phyloP scores from a whole-genome alignment of 164 flowering plant species.

The Kalanchoe fedtschenkoi region DNA sequence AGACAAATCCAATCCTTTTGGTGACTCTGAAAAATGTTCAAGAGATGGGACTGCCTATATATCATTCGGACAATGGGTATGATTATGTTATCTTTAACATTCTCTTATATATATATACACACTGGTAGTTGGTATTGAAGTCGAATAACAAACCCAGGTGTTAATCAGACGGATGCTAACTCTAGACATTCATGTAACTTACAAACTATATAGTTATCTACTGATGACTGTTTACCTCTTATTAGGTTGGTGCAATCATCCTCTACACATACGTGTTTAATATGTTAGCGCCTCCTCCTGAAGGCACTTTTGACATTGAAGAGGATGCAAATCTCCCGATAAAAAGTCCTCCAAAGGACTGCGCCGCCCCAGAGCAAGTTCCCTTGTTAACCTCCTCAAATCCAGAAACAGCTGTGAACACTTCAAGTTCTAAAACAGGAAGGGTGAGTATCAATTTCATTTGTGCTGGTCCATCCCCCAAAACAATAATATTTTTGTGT shows the following conservation, averaged over 20 bases:
- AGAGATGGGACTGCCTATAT: conserved; percentile 89
- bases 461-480: background rate
- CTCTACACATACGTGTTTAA: conserved; percentile 83
- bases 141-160: background rate
- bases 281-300: conserved; percentile 95
- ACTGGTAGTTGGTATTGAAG: background rate
- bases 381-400: conserved; percentile 47
- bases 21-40: conserved; percentile 62
- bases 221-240: conserved; percentile 3
- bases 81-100: background rate
- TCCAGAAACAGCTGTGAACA: conserved; percentile 16
- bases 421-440: conserved; percentile 22
- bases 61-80: conserved; percentile 97
- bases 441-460: conserved; percentile 31
- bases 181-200: background rate
- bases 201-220: background rate
- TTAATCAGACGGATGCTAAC: too few species aligned
- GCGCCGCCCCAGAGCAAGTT: conserved; percentile 40
- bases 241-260: conserved; percentile 92
- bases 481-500: background rate
- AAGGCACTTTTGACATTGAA: conserved; percentile 68
- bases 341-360: conserved; percentile 28
- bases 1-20: conserved; percentile 84
- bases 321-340: conserved; percentile 32
- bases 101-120: background rate